Conservation (phyloP, 1,284 basidiomycete species). For the Tilletia indica region DNA sequence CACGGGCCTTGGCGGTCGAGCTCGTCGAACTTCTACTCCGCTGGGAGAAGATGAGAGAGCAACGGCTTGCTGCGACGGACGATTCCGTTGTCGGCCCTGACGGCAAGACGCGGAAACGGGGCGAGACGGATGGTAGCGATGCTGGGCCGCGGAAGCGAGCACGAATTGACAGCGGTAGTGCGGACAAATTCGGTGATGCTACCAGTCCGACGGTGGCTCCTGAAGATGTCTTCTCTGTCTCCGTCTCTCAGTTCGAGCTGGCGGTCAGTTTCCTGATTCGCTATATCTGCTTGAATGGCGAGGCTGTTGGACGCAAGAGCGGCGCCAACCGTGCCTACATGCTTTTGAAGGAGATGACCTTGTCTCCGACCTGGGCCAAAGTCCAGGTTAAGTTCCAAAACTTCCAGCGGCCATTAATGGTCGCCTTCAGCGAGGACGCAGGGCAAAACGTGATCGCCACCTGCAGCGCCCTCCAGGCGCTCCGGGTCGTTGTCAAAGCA, state of each 20-base stretch:
- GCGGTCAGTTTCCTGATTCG: constrained; percentile 91
- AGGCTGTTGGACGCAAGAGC: constrained; percentile 66
- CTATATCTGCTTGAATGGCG: constrained; percentile 72
- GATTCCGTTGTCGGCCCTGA: constrained; percentile 13
- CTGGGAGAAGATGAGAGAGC: constrained; percentile 57
- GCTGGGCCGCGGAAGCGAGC: neutral
- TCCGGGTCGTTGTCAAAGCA: constrained; percentile 80
- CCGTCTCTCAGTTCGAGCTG: constrained; percentile 56
- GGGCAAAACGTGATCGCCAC: constrained; percentile 66
- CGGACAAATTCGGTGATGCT: neutral
- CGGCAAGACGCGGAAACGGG: constrained; percentile 9
- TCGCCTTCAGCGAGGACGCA: constrained; percentile 69
- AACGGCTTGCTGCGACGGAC: constrained; percentile 19
- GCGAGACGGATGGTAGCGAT: constrained; percentile 4
- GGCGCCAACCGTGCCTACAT: constrained; percentile 75
- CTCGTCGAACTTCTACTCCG: constrained; percentile 57
- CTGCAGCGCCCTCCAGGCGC: constrained; percentile 80
- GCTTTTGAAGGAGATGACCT: constrained; percentile 77
- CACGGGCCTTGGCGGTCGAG: constrained; percentile 64
- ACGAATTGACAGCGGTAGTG: constrained; percentile 7
- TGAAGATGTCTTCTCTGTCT: constrained; percentile 46
- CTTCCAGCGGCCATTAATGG: constrained; percentile 58
- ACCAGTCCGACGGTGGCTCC: constrained; percentile 17
- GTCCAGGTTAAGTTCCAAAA: constrained; percentile 79
- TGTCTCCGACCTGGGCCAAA: constrained; percentile 83